Conservation (phyloP, 768 basidiomycete genomes). For the Termitomyces sp. region DNA sequence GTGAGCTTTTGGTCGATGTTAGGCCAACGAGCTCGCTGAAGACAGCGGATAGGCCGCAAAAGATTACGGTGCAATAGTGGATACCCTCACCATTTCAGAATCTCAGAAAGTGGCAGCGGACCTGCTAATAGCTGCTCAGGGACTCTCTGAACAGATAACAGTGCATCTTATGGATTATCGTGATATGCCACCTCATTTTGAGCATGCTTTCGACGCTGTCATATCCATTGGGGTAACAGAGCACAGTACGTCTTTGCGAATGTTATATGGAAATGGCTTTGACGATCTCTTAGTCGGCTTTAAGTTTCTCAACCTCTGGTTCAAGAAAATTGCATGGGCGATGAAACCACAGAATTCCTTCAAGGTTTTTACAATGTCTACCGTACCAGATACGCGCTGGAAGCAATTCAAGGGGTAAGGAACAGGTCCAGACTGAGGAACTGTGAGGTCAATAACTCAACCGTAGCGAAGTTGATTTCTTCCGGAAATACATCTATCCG, state of each 20-base stretch:
- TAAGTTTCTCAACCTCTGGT: conserved; percentile 4
- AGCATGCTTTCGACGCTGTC: conserved; percentile 47
- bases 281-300: neutral
- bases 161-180: conserved; percentile 69
- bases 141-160: conserved; percentile 41
- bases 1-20: neutral
- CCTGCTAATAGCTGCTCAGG: conserved; percentile 46
- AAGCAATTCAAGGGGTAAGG: conserved; percentile 2
- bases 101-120: conserved; percentile 63
- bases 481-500: conserved; percentile 10
- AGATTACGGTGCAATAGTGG: conserved; percentile 50
- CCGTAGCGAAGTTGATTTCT: conserved; percentile 7
- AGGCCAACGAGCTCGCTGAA: neutral
- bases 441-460: neutral
- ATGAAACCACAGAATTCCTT: conserved; percentile 8
- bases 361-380: conserved; percentile 12
- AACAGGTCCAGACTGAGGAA: neutral
- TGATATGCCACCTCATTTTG: conserved; percentile 46
- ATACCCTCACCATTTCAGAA: conserved; percentile 58
- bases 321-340: conserved; percentile 8
- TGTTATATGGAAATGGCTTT: neutral
- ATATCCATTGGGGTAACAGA: conserved; percentile 51
- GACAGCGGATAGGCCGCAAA: conserved; percentile 18
- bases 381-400: conserved; percentile 8
- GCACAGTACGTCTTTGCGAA: neutral